These are phyloP conservation scores for Carex arenaria DNA, from an alignment of 202 grass and related monocot genomes.

Conservation along the genomic window DNA sequence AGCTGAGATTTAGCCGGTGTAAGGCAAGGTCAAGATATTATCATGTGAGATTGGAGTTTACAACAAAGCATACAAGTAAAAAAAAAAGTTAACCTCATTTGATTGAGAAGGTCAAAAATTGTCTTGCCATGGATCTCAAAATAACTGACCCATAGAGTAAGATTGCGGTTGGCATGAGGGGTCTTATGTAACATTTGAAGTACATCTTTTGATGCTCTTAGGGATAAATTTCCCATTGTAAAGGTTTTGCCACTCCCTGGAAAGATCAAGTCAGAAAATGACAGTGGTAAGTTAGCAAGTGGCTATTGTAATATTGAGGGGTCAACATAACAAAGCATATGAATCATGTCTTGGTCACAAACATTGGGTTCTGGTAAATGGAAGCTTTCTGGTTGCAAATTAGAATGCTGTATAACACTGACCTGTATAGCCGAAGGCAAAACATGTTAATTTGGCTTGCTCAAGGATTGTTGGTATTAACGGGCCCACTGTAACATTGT, in stretches of 20 bases:
- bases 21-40: not conserved
- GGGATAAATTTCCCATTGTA: constrained; percentile 83
- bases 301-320: not conserved
- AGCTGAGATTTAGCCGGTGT: not conserved
- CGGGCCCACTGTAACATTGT: constrained; percentile 66
- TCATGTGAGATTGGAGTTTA: not conserved
- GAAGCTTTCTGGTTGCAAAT: not conserved
- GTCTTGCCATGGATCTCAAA: constrained; percentile 96
- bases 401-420: not conserved
- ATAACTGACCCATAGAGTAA: constrained; percentile 92
- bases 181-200: constrained; percentile 60
- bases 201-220: constrained; percentile 81
- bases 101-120: constrained; percentile 92
- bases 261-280: not conserved
- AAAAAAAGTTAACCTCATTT: constrained; percentile 56
- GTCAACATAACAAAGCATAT: not conserved
- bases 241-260: constrained; percentile 98
- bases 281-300: not conserved
- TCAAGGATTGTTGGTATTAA: constrained; percentile 89
- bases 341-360: not conserved
- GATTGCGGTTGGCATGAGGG: constrained; percentile 52
- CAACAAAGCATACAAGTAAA: not conserved
- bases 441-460: constrained; percentile 91
- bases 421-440: constrained; percentile 99
- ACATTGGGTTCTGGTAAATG: not conserved